Base-by-base conservation (phyloP, 768 basidiomycete genomes). In the Omphalotus guepiniiformis region DNA sequence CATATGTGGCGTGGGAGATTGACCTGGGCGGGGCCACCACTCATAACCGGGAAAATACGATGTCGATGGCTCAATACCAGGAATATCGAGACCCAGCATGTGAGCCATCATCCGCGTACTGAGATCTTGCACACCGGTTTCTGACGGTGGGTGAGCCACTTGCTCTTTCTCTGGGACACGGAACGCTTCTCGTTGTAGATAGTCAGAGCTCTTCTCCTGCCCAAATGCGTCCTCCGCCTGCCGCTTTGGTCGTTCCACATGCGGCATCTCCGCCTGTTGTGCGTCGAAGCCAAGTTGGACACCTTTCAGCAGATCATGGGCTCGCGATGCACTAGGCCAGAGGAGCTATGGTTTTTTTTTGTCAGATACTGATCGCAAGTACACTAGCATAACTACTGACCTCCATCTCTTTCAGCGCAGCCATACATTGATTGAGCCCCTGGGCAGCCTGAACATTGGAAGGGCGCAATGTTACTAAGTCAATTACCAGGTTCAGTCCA, bases 251-350 rank as follows among this genome's bases (percentile, higher is more conserved):
- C 80, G 69, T 22, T 76, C 75, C 18, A 63, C 60, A 39, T 64
- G 63, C 37, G 68, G 53, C 44, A 70, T 67, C 44, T 65, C 66
- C 29, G 64, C 52, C 39, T 65, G 46, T 43, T 68, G 58, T 46
- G 64, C 63, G 48, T 76, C 69, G 11, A 76, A 66, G 23, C 76
- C 75, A 26, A 85, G 68, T 56, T 81, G 78, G 29, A 78, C 83
- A 8, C 85, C 84, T 58, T 82, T 78, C 42, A 88, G 64, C 23
- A 88, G 66, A 35, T 83, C 81, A 67, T 76, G 80, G 36, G 81
- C 78, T 28, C 83, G 77, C 15, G 72, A 68, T 18, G 85, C 84
- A 56, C 79, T 83, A 2, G 86, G 83, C 86, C 86, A 88, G 23
- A 82, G 74, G 45, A 71, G 64, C 85, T 86, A 44, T 18, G 39